Conservation (phyloP, 2,329 filamentous ascomycete genomes). For the Eutypella sp. region DNA sequence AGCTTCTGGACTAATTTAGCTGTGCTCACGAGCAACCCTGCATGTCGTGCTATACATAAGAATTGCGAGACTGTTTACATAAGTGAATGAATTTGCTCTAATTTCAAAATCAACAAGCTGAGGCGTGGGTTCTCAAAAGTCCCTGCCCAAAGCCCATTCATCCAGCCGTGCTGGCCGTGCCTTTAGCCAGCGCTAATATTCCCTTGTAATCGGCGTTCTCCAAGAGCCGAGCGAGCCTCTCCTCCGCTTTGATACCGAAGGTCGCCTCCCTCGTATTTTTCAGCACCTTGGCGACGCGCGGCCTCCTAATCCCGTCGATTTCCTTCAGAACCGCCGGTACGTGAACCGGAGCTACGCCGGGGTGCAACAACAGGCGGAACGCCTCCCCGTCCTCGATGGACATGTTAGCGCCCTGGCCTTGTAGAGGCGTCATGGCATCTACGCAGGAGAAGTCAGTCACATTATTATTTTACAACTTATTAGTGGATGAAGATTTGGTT, state of each 20-base stretch:
- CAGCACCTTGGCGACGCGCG: conserved; percentile 12
- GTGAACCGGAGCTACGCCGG: conserved; percentile 12
- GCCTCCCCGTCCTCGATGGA: conserved; percentile 20
- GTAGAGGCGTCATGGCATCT: conserved; percentile 19
- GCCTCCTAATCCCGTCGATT: conserved; percentile 13
- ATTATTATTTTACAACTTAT: background rate
- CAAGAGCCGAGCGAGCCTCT: conserved; percentile 10
- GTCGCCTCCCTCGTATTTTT: conserved; percentile 12
- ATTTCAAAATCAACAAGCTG: no score
- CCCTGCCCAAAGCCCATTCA: no score
- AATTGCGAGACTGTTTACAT: no score
- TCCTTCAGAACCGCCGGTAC: conserved; percentile 12
- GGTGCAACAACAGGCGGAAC: conserved; percentile 15
- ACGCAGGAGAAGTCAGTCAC: background rate
- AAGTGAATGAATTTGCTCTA: no score
- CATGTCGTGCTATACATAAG: no score
- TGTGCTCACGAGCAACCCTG: no score
- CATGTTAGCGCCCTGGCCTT: conserved; percentile 18
- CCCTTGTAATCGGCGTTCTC: conserved; percentile 12
- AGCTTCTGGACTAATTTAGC: no score
- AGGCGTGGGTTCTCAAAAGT: no score
- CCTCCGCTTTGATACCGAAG: conserved; percentile 9
- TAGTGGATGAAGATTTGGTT: background rate
- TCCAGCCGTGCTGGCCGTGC: no score
- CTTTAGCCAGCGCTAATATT: no score